Conservation (phyloP, 257 asterid species). For the Solanum arcanum region DNA sequence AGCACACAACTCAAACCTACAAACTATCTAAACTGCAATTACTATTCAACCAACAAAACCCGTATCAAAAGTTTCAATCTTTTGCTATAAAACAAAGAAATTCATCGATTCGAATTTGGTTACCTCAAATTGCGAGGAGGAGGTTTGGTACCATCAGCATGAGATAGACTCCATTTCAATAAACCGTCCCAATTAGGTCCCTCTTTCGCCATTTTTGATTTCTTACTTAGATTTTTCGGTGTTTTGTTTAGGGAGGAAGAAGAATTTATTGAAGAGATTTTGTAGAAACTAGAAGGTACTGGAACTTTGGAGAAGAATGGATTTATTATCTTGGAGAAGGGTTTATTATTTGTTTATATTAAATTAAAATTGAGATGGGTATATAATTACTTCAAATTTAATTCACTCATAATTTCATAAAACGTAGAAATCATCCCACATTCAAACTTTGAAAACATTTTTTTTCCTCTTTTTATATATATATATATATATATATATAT, state of each 20-base stretch:
- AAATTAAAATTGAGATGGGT: background rate
- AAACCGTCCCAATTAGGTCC: conserved; percentile 93
- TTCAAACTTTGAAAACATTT: too few relatives aligned
- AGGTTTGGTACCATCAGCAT: conserved; percentile 58
- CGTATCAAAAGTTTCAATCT: background rate
- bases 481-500: too few relatives aligned
- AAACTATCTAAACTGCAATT: background rate
- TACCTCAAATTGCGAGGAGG: conserved; percentile 68
- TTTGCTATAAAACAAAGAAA: background rate
- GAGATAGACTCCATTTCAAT: conserved; percentile 91
- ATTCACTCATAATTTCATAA: background rate
- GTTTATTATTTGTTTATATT: background rate
- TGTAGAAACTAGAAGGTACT: background rate
- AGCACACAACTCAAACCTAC: background rate
- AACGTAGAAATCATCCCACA: too few relatives aligned
- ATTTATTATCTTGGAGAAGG: background rate
- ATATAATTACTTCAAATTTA: too few relatives aligned
- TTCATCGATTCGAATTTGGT: background rate
- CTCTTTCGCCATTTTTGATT: conserved; percentile 53
- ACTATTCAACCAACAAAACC: background rate
- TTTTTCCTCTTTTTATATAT: too few relatives aligned
- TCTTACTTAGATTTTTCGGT: background rate
- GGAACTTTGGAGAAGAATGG: background rate
- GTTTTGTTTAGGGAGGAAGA: background rate
- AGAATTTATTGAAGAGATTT: background rate